A percentile compares a stretch with the other conserved stretches of the same genome.
Conservation (phyloP, 441 rosid species). For the Erysimum cheiri region DNA sequence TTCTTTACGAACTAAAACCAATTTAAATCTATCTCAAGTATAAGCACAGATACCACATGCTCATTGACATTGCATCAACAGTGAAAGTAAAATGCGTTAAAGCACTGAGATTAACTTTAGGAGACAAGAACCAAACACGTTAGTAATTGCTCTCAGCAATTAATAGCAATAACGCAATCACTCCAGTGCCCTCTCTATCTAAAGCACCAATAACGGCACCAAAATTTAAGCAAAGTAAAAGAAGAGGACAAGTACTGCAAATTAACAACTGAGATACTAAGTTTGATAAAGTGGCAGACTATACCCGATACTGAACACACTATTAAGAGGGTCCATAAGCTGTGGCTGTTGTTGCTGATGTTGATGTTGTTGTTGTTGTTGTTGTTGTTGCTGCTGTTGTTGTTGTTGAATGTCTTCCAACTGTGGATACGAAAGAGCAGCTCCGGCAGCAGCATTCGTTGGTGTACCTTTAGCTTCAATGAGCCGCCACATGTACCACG, state of each 20-base stretch:
- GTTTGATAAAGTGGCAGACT: constrained; percentile 21
- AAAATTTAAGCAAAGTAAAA: constrained; percentile 5
- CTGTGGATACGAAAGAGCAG: constrained; percentile 58
- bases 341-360: constrained; percentile 48
- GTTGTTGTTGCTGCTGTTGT: constrained; percentile 48
- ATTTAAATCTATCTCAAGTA: neutral
- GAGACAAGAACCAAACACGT: neutral
- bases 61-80: neutral
- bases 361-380: constrained; percentile 33
- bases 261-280: constrained; percentile 22
- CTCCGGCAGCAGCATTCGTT: constrained; percentile 63
- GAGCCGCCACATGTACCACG: constrained; percentile 94
- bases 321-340: constrained; percentile 81
- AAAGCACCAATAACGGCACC: constrained; percentile 8
- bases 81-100: neutral
- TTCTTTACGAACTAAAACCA: neutral
- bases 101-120: constrained; percentile 4
- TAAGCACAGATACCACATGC: constrained; percentile 1
- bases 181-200: neutral
- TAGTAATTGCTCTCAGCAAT: constrained; percentile 6
- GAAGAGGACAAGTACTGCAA: constrained; percentile 22
- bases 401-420: constrained; percentile 64
- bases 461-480: constrained; percentile 75
- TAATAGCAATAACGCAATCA: neutral
- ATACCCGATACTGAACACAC: constrained; percentile 90